phyloP scores from a whole-genome alignment of 2,329 filamentous ascomycete species.

The Botryosphaeria dothidea region DNA sequence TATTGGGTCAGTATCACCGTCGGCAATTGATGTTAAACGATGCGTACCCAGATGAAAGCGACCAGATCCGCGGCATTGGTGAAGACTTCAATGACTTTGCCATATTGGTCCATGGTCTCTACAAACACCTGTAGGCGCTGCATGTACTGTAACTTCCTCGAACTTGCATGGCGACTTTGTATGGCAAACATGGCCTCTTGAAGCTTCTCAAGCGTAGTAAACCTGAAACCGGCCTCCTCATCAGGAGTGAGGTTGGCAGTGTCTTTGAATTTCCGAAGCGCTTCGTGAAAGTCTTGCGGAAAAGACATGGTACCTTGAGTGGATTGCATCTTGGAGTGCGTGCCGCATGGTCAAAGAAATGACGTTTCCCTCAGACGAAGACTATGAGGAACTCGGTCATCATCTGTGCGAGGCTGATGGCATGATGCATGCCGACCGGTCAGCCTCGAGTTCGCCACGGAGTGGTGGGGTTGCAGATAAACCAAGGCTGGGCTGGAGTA shows the following conservation, averaged over 20 bases:
- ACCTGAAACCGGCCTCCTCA: slow-evolving; percentile 18
- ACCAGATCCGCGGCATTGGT: slow-evolving; percentile 23
- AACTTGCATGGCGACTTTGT: slow-evolving; percentile 22
- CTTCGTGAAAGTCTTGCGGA: background rate
- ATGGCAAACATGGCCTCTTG: slow-evolving; percentile 20
- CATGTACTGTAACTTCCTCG: slow-evolving; percentile 24
- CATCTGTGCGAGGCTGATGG: background rate
- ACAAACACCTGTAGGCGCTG: slow-evolving; percentile 27
- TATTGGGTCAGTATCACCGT: slow-evolving; percentile 5
- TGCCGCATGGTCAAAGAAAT: background rate
- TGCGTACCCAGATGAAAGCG: slow-evolving; percentile 29
- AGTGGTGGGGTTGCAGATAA: background rate
- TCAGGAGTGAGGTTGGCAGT: background rate
- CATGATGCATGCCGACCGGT: background rate
- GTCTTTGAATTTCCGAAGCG: slow-evolving; percentile 6
- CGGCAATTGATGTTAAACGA: slow-evolving; percentile 18
- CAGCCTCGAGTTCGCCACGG: background rate
- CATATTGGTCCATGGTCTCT: slow-evolving; percentile 28
- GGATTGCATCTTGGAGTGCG: background rate
- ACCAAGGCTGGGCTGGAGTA: background rate
- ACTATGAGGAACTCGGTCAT: background rate
- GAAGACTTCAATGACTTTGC: slow-evolving; percentile 27
- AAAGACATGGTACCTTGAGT: background rate
- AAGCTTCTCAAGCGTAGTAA: slow-evolving; percentile 19
- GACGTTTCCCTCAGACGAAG: background rate